Evolutionary conservation across 306 rosid genomes (phyloP), one percentile per base, ranked within the genome.

Genomic region (Castanospermum australe): DNA sequence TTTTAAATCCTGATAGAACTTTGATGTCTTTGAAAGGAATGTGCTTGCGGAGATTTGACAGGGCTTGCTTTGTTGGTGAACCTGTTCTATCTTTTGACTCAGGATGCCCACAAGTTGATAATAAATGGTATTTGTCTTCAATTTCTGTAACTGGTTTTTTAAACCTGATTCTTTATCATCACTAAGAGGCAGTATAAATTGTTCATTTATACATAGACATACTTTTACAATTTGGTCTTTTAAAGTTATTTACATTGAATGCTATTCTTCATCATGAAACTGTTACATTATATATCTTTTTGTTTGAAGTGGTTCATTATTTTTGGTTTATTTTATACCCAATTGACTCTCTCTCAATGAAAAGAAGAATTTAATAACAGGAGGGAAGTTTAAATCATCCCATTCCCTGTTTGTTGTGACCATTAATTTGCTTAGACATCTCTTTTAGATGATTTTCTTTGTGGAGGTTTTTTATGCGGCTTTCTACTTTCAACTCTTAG

Each of bases 41-140:
- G 97, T 95, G 99, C 91, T 87, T 84, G 77, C 90, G 91, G 83
- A 82, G 97, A 86, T 87, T 84, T 86, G 88, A 89, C 91, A 85
- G 75, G 75, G 94, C 93, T 64, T 85, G 88, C 80, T 47, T 70
- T 67, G 82, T 86, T 85, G 98, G 97, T 78, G 97, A 92, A 80
- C 79, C 94, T 38, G 78, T 86, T 79, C 55, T 88, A 33, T 89
- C 92, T 25, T 74, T 84, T 63, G 87, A 79, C 77, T 79, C 87
- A 6, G 89, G 89, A 61, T 84, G 35, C 38, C 92, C 92, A 14
- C 91, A 56, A 80, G 87, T 93, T 61, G 77, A 82, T 83, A 93
- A 81, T 81, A 77, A 91, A 81, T 93, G 99, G 99, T 95, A 93
- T 75, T 73, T 79, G 77, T 52, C 83, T 64, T 75, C 30, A 33